Evolutionary conservation across 1,284 basidiomycete genomes (phyloP), one percentile per base, ranked within the genome.

Genomic region (Pseudozyma tsukubaensis): DNA sequence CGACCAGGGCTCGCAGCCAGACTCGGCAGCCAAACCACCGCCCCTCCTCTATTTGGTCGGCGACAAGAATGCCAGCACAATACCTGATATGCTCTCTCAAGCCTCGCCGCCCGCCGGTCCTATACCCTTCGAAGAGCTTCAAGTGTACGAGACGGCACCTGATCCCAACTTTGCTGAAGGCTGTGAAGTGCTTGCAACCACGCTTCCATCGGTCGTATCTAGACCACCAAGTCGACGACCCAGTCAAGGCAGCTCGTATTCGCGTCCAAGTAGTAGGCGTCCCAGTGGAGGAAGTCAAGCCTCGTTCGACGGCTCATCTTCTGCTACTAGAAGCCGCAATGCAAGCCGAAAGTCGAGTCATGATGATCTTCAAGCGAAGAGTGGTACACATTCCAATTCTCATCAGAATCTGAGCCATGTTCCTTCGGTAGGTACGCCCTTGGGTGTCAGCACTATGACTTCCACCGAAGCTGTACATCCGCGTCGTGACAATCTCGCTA

Each of bases 11-110:
- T 51, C 67, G 9, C 53, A 56, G 50, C 3, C 42, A 39, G 47
- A 40, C 32, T 3, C 60, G 18, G 37, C 63, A 48, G 51, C 58
- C 4, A 40, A 58, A 40, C 48, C 63, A 29, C 49, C 54, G 35
- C 42, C 77, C 1, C 59, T 83, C 3, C 77, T 83, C 16, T 71
- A 80, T 47, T 66, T 83, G n/a, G 72, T 78, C 14, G 82, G 82
- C 34, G 79, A 82, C 64, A 83, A 82, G 67, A 75, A 76, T 42
- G 68, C 72, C 1, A 59, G 71, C 19, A 71, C 71, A 7, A 65
- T 83, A 9, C 72, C 69, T 16, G 68, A 79, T 24, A 64, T 76
- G 40, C 69, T 83, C 4, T 60, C 61, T 7, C 54, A 61, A 35
- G 60, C 65, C 1, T 32, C 51, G 8, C 62, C 65, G 5, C 65